A percentile compares a stretch with the other conserved stretches of the same genome.
These are phyloP conservation scores for Lavandula angustifolia DNA, from an alignment of 257 asterid genomes.

Conservation along the genomic window DNA sequence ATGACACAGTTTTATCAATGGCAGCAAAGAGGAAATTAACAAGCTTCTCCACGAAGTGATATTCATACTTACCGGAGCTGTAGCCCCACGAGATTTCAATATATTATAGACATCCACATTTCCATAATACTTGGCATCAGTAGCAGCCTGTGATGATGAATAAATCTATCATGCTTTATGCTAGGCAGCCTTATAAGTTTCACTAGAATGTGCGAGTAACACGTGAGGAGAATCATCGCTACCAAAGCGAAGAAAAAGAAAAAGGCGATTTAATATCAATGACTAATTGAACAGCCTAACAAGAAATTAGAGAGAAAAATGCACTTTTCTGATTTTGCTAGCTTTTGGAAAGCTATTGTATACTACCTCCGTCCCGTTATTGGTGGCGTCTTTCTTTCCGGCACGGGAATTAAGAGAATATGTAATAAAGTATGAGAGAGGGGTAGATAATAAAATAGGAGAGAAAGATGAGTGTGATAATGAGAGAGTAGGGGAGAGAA, in stretches of 20 bases:
- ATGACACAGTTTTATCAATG: constrained; percentile 33
- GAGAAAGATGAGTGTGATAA: no score
- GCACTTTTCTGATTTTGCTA: no score
- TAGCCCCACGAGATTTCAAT: constrained; percentile 95
- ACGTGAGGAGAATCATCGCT: background rate
- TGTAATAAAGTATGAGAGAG: no score
- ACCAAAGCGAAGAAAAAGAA: constrained; percentile 1
- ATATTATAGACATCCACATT: constrained; percentile 71
- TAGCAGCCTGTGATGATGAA: constrained; percentile 71
- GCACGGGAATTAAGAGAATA: no score
- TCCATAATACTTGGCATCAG: constrained; percentile 97
- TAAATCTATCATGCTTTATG: background rate
- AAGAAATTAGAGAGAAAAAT: no score
- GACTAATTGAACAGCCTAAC: no score
- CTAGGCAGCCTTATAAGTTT: background rate
- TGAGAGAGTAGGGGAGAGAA: no score
- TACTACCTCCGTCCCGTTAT: no score
- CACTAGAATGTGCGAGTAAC: background rate
- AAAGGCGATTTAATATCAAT: background rate
- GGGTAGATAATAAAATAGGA: no score
- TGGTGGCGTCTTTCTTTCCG: no score
- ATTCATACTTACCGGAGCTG: constrained; percentile 63
- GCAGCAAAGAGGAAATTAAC: constrained; percentile 26
- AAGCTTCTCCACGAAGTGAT: constrained; percentile 19
- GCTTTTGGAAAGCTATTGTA: no score